Evolutionary conservation across 2,329 filamentous ascomycete species (phyloP), one percentile per base, ranked within the genome.

Genomic region (Fusarium sp.): DNA sequence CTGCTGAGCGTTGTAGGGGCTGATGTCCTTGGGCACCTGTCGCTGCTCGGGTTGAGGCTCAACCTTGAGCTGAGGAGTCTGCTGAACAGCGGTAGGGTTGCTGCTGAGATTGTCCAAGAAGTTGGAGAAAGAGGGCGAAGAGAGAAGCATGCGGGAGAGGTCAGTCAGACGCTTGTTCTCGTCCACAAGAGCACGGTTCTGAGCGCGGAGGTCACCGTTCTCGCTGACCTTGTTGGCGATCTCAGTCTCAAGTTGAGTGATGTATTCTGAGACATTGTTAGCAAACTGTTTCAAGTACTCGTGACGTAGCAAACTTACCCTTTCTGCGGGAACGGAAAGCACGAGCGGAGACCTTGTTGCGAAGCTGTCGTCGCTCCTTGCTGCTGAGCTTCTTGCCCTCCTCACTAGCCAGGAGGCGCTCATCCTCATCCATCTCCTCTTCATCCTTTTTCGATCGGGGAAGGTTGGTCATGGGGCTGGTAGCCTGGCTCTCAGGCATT

Each of bases 331-430:
- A 98, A 64, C 96, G 93, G 91, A 99, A 99, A 58, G 96, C 96
- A 77, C 96, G 94, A 72, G 96, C 96, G 47, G 96, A 99, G 9
- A 99, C 96, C 85, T 99, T 99, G 89, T 99, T 99, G 74, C 96
- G 91, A n/a, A 99, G 89, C 84, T 98, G 96, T 76, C 96, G 92
- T 69, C 96, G 92, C 84, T 98, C 95, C 86, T 98, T 98, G 87
- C 94, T 97, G 84, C 92, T 96, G n/a, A 99, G 89, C 87, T 98
- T 98, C 91, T 99, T 99, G 79, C 96, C 96, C 84, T 98, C 96
- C 79, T 99, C 96, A 70, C 95, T 98, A n/a, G 94, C 94, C 28
- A 98, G 87, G 15, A 98, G 87, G 75, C 94, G 90, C 87, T 98
- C 96, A 78, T 98, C 96, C 82, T 98, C 96, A 78, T 99, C 96